phyloP scores from a whole-genome alignment of 192 early-diverging fungal genomes.

The Glomus cerebriforme region DNA sequence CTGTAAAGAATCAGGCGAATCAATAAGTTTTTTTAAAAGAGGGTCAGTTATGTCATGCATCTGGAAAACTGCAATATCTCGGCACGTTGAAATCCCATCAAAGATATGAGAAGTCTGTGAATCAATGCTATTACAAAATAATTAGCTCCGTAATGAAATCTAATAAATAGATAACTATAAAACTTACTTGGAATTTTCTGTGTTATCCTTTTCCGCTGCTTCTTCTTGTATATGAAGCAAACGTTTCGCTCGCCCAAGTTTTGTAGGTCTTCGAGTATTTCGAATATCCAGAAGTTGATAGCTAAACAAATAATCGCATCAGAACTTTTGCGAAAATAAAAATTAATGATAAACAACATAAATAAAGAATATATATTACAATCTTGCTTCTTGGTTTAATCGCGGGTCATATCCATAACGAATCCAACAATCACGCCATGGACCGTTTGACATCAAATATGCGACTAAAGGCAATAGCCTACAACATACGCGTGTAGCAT shows the following conservation, averaged over 20 bases:
- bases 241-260: conserved; percentile 17
- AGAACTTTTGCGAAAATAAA: neutral
- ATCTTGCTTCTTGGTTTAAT: conserved; percentile 29
- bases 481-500: neutral
- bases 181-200: conserved; percentile 29
- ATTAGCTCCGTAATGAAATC: neutral
- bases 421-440: conserved; percentile 55
- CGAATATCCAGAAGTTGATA: conserved; percentile 31
- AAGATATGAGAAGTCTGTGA: conserved; percentile 23
- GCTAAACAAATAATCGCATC: neutral
- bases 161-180: neutral
- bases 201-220: neutral
- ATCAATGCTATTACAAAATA: neutral
- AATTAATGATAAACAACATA: neutral
- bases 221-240: neutral
- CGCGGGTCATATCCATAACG: conserved; percentile 48
- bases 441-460: conserved; percentile 46
- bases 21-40: conserved; percentile 32
- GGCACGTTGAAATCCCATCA: conserved; percentile 5
- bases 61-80: conserved; percentile 20
- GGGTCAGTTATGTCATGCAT: conserved; percentile 40
- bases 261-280: conserved; percentile 5
- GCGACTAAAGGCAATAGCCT: conserved; percentile 37
- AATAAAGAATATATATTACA: conserved; percentile 26
- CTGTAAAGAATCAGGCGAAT: conserved; percentile 27